A percentile compares a stretch with the other conserved stretches of the same genome.
phyloP scores from a whole-genome alignment of 2,329 filamentous ascomycete species.

The Colletotrichum sidae region DNA sequence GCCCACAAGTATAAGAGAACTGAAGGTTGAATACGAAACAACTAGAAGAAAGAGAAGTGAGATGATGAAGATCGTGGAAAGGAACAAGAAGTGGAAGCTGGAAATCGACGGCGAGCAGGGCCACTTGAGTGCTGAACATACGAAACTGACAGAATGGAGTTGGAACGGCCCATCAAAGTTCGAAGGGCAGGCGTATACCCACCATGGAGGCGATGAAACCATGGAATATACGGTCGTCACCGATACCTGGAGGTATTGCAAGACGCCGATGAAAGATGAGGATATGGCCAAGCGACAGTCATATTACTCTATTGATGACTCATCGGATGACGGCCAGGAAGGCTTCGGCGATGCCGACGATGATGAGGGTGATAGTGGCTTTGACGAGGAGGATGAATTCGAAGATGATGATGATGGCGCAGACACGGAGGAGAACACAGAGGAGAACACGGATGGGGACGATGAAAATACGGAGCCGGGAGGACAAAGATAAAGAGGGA shows the following conservation, averaged over 20 bases:
- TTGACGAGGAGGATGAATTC: neutral
- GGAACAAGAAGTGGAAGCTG: conserved; percentile 31
- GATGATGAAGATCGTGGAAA: conserved; percentile 55
- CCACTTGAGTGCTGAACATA: conserved; percentile 20
- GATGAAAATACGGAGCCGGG: too few relatives aligned
- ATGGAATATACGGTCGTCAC: conserved; percentile 31
- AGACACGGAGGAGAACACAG: too few relatives aligned
- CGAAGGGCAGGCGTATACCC: conserved; percentile 13
- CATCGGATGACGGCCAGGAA: neutral
- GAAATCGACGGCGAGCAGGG: conserved; percentile 10
- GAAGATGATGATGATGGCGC: neutral
- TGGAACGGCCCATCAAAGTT: conserved; percentile 25
- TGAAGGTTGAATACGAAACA: conserved; percentile 61
- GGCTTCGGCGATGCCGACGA: neutral
- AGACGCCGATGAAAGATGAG: conserved; percentile 15
- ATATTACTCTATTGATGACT: too few relatives aligned
- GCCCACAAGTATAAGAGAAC: conserved; percentile 48
- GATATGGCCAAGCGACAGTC: conserved; percentile 1
- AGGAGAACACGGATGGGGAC: too few relatives aligned
- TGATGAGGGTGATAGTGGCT: neutral
- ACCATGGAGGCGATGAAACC: conserved; percentile 22
- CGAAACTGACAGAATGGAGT: conserved; percentile 18
- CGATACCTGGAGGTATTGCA: conserved; percentile 24
- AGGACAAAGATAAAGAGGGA: too few relatives aligned
- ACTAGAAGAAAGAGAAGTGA: conserved; percentile 57